Base-by-base conservation (phyloP, 1,284 basidiomycete species). In the Gomphus bonarii region DNA sequence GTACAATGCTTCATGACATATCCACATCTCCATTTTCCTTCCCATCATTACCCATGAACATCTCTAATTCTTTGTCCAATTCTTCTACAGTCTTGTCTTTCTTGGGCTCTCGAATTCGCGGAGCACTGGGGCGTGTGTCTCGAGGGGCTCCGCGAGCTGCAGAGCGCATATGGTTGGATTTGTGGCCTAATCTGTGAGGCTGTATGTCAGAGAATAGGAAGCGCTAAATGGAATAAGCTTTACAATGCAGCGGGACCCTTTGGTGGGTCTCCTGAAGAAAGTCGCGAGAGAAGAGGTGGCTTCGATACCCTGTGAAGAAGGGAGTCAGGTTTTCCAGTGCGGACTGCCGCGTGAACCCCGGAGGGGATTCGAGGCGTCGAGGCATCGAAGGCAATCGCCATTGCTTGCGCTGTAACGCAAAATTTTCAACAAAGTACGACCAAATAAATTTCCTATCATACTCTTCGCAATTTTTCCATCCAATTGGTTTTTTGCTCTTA, bases 381-480 rank as follows among this genome's bases (percentile, higher is more conserved):
- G n/a, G 74, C 72, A 61, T 87, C 80, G 67, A 80, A 89, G 16
- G 74, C 73, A 64, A 94, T 86, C 57, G 79, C 73, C 80, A 94
- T 91, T 0, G 88, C 85, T 72, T 93, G 88, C 50, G 87, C 91
- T 93, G 62, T 5, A 3, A 16, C 16, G 38, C 22, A 35, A 43
- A 55, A 54, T 11, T 14, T 12, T 28, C n/a, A 54, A 35, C 12
- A 48, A 40, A 11, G 16, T 5, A 20, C 8, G n/a, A 51, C 54
- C 52, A 28, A 11, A 50, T 1, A 54, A 18, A 16, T 18, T 18
- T 50, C 38, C 57, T 36, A 40, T 64, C 61, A 61, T 67, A 94
- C 93, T 92, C 75, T 95, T 97, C 35, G 92, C 93, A 62, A 91
- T 79, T 59, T 91, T 88, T 50, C 92, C 92, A 67, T 95, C 81